Evolutionary conservation across 176 grass and related monocot genomes (phyloP), one percentile per base, ranked within the genome.

Genomic region (Carex cristatella): DNA sequence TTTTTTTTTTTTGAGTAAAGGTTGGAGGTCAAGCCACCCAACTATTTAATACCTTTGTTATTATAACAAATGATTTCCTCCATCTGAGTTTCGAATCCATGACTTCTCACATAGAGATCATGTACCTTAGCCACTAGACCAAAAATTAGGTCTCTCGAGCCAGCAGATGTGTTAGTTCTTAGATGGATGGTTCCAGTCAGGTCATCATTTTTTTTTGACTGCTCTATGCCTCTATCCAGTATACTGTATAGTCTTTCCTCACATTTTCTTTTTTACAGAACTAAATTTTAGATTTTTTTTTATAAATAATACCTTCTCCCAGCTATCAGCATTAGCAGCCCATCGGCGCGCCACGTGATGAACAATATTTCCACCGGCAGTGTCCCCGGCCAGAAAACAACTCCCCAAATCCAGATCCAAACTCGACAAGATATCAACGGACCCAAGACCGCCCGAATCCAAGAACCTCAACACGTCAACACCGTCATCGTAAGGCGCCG

Each of bases 311-410:
- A 82, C 80, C 80, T 82, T 82, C 18, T 82, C 40, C 61, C 80
- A 82, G 49, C n/a, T 65, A 1, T 53, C 56, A 81, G 27, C 0
- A 4, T 32, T 1, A 16, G 54, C 32, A 0, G 90, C 59, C 92
- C 92, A 94, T 3, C 88, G 64, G 12, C 79, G 79, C 7, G 92
- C 90, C 53, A 94, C 86, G 64, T 94, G 92, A 57, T 97, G 91
- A 19, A 13, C 81, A 57, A 94, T 91, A 81, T 88, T 94, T 32
- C 88, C 94, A 7, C 94, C 94, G 3, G 94, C 90, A 84, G 84
- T 92, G 79, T 97, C 94, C 0, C 92, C 92, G 7, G 80, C 88
- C 67, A 97, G 80, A 87, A 92, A 97, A 85, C 84, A 80, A 67
- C 61, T 71, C 83, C 86, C 82, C 77, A 94, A 87, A 82, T 94